Percentiles rank a stretch among this genome's conserved stretches.
Evolutionary conservation across 2,329 filamentous ascomycete species (phyloP).

Genomic region (Botrytis fabae): DNA sequence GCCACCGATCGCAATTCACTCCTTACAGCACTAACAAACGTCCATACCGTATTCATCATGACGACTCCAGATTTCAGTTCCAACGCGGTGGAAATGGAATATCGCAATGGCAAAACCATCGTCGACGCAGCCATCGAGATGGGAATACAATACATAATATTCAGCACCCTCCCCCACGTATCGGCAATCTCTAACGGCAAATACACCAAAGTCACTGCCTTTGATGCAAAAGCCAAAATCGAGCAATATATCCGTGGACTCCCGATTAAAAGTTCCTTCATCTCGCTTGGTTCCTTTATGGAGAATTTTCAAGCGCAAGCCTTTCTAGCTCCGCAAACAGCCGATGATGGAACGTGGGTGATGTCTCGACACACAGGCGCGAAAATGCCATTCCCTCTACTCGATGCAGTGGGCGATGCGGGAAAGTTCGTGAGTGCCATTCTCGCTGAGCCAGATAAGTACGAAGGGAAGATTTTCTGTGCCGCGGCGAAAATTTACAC

Average conservation of each 20-base stretch:
- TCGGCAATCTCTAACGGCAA: slow-evolving; percentile 41
- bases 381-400: background rate
- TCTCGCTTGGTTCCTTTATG: slow-evolving; percentile 49
- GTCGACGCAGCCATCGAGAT: background rate
- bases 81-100: slow-evolving; percentile 20
- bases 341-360: background rate
- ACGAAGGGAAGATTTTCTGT: background rate
- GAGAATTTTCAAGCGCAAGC: slow-evolving; percentile 17
- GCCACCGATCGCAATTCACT: slow-evolving; percentile 44
- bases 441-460: background rate
- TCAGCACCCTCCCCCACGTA: slow-evolving; percentile 34
- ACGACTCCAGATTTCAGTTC: slow-evolving; percentile 46
- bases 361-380: background rate
- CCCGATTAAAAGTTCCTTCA: slow-evolving; percentile 48
- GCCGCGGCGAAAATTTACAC: background rate
- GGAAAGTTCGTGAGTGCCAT: background rate
- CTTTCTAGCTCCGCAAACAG: background rate
- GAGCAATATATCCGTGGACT: slow-evolving; percentile 43
- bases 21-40: slow-evolving; percentile 45
- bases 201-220: slow-evolving; percentile 43
- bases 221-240: slow-evolving; percentile 39
- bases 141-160: background rate
- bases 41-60: slow-evolving; percentile 50
- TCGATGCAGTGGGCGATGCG: background rate
- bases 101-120: slow-evolving; percentile 29